Evolutionary conservation across 345 rosid species (phyloP), one percentile per base, ranked within the genome.

Genomic region (Corchorus olitorius): DNA sequence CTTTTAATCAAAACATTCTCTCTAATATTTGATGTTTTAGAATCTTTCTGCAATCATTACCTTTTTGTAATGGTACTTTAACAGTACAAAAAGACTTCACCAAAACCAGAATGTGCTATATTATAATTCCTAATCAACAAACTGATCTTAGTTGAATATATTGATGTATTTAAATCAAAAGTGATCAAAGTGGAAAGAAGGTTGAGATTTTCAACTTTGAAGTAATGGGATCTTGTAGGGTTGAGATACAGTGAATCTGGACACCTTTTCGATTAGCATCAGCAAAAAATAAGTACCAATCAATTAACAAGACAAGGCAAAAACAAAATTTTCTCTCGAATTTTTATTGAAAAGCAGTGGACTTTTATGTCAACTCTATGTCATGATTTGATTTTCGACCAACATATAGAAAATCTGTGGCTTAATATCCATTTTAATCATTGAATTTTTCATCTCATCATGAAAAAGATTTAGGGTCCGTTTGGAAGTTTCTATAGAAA

Each of bases 161-260:
- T 27, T 27, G 27, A 27, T 27, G 27, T 27, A 27, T 49, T 49
- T 1, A 49, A 49, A 10, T 10, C n/a, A n/a, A 58, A 58, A 19
- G 14, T 58, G 13, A 58, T 19, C 11, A n/a, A 58, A 58, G 63
- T 58, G 34, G 34, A 19, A n/a, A 10, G 22, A 22, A n/a, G 33
- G 13, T 48, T 27, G 5, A 10, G 58, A 1, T n/a, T 13, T 13
- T 19, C 15, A 4, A 5, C 19, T 17, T 4, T 8, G 4, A 22
- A 8, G 9, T 45, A 45, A 45, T 45, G 2, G 5, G 48, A 27
- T 17, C 20, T 8, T 2, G 0, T 20, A 27, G 15, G 39, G 39
- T 35, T 65, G 19, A 65, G 70, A 65, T 16, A 15, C 50, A 65
- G 15, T 65, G 70, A 65, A 65, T 22, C 9, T 65, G 16, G 70